phyloP scores from a whole-genome alignment of 176 grass and related monocot species.

The Zoysia pacifica region DNA sequence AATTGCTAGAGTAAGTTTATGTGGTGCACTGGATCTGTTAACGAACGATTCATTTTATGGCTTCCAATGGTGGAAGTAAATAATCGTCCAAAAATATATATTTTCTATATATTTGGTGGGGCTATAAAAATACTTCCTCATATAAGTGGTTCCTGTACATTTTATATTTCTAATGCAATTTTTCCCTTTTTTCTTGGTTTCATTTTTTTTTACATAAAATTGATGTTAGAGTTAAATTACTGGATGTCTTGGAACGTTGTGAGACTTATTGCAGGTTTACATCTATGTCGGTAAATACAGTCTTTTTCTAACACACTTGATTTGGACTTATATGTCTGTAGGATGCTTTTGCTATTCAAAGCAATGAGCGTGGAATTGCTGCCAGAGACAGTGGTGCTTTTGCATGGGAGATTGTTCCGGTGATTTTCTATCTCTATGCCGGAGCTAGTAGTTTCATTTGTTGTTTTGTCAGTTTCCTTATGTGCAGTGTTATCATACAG shows the following conservation, averaged over 20 bases:
- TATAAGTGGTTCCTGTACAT: neutral
- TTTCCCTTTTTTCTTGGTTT: neutral
- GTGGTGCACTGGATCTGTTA: slow-evolving; percentile 4
- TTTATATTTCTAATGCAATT: neutral
- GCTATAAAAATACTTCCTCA: too few relatives aligned
- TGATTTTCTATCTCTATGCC: slow-evolving; percentile 41
- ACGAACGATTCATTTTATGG: slow-evolving; percentile 12
- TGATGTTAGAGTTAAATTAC: neutral
- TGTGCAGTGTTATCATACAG: slow-evolving; percentile 40
- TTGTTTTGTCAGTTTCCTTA: slow-evolving; percentile 28
- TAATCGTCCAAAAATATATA: neutral
- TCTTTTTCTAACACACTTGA: slow-evolving; percentile 10
- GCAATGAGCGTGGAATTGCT: slow-evolving; percentile 92
- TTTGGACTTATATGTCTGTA: slow-evolving; percentile 39
- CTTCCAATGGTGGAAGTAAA: slow-evolving; percentile 8
- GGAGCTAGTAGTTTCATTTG: slow-evolving; percentile 8
- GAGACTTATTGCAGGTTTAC: neutral
- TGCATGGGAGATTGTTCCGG: slow-evolving; percentile 87
- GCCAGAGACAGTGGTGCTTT: slow-evolving; percentile 84
- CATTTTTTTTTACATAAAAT: neutral
- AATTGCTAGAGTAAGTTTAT: neutral
- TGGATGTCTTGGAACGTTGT: neutral
- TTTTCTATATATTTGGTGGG: neutral
- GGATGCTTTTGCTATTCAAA: slow-evolving; percentile 93
- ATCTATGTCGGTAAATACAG: neutral